phyloP scores from a whole-genome alignment of 2,329 filamentous ascomycete species.

The Ophiostoma ips region DNA sequence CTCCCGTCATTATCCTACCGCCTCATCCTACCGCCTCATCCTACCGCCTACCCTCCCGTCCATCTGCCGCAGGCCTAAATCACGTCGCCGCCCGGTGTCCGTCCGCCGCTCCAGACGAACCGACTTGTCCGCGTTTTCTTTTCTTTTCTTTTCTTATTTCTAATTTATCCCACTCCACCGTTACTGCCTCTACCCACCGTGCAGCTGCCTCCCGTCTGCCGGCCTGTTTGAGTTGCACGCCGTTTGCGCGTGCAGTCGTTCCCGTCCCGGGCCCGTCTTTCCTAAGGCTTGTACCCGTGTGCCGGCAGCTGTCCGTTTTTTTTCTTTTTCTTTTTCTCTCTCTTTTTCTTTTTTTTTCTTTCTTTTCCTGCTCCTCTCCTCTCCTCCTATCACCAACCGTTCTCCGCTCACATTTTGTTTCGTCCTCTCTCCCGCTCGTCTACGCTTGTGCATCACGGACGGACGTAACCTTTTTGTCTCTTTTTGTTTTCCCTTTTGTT shows the following conservation, averaged over 20 bases:
- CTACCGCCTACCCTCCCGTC: background rate
- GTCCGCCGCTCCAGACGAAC: background rate
- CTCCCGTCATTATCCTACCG: background rate
- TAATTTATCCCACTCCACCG: background rate
- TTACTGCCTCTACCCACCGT: background rate
- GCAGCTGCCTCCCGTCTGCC: background rate
- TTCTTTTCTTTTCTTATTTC: background rate
- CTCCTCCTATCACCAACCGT: background rate
- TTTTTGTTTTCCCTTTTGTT: background rate
- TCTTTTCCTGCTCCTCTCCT: background rate
- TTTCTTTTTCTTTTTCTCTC: background rate
- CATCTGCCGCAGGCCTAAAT: background rate
- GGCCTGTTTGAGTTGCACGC: slow-evolving; percentile 8
- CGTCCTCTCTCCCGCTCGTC: background rate
- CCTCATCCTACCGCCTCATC: background rate
- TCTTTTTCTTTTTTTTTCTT: background rate
- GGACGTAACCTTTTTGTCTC: background rate
- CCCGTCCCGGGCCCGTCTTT: slow-evolving; percentile 8
- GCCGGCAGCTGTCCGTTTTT: background rate
- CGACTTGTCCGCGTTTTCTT: background rate
- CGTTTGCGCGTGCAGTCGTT: slow-evolving; percentile 9
- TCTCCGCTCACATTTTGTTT: background rate
- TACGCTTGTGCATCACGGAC: background rate
- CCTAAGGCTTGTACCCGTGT: slow-evolving; percentile 4
- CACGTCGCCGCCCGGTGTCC: background rate